A percentile compares a stretch with the other conserved stretches of the same genome.
These are phyloP conservation scores for Metschnikowia aberdeeniae DNA, from an alignment of 805 yeast species.

Conservation along the genomic window DNA sequence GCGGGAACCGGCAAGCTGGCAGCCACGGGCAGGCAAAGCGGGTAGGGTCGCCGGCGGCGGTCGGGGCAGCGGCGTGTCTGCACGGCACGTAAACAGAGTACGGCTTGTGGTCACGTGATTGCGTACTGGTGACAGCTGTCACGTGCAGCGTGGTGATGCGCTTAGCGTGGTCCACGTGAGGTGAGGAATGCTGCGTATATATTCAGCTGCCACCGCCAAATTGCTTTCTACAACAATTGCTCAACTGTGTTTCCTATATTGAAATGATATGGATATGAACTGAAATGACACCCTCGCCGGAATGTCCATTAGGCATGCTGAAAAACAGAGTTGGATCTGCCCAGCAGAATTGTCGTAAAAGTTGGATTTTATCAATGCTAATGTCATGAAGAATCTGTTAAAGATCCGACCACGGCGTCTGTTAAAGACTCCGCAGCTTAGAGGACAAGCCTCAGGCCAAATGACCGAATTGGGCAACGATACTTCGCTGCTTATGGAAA, in stretches of 20 bases:
- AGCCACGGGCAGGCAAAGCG: no score
- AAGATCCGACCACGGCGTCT: conserved; percentile 2
- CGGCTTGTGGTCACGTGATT: no score
- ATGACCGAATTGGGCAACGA: background rate
- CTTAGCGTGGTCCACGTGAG: conserved; percentile 1
- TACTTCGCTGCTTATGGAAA: no score
- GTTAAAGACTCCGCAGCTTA: conserved; percentile 1
- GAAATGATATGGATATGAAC: conserved; percentile 9
- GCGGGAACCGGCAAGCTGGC: no score
- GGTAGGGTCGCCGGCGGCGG: no score
- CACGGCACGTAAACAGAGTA: background rate
- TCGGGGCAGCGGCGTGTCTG: no score
- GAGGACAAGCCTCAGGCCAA: background rate
- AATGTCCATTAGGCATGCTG: conserved; percentile 17
- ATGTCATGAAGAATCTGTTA: conserved; percentile 7
- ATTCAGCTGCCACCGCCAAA: background rate
- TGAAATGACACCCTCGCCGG: conserved; percentile 15
- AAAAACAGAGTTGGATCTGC: conserved; percentile 23
- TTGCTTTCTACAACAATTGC: background rate
- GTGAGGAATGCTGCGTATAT: background rate
- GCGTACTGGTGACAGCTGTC: no score
- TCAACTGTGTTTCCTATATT: conserved; percentile 7
- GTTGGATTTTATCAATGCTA: conserved; percentile 35
- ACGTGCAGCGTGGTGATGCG: no score
- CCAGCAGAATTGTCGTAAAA: conserved; percentile 22